Evolutionary conservation across 2,329 filamentous ascomycete species (phyloP).

Genomic region (Zymoseptoria passerinii): DNA sequence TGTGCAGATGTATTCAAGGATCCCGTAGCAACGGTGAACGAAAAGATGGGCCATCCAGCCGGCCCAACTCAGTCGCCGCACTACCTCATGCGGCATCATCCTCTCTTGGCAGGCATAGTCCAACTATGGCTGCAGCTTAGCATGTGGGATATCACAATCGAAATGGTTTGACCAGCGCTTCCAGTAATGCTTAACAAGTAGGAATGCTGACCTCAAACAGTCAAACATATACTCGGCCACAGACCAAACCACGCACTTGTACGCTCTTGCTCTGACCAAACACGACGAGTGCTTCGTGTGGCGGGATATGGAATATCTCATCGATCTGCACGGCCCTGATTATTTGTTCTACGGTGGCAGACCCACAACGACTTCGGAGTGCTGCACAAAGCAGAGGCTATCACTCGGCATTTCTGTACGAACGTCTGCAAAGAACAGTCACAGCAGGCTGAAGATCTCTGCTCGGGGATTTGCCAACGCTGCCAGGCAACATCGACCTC

Average conservation of each 20-base stretch:
- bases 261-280: neutral
- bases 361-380: neutral
- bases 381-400: neutral
- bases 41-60: neutral
- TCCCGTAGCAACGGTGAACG: neutral
- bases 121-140: neutral
- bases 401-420: slow-evolving; percentile 1
- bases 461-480: neutral
- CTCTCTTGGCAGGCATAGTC: neutral
- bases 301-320: slow-evolving; percentile 2
- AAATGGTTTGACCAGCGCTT: neutral
- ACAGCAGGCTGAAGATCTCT: neutral
- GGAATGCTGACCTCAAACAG: slow-evolving; percentile 1
- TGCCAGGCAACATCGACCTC: neutral
- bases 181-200: neutral
- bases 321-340: neutral
- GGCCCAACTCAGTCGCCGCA: neutral
- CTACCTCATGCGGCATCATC: neutral
- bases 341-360: slow-evolving; percentile 3
- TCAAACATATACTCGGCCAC: neutral
- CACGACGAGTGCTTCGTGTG: neutral
- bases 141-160: slow-evolving; percentile 2
- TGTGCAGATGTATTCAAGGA: neutral
- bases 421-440: neutral
- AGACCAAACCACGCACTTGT: neutral